These are phyloP conservation scores for Paraconiothyrium brasiliense DNA, from an alignment of 2,329 filamentous ascomycete genomes.

Conservation along the genomic window DNA sequence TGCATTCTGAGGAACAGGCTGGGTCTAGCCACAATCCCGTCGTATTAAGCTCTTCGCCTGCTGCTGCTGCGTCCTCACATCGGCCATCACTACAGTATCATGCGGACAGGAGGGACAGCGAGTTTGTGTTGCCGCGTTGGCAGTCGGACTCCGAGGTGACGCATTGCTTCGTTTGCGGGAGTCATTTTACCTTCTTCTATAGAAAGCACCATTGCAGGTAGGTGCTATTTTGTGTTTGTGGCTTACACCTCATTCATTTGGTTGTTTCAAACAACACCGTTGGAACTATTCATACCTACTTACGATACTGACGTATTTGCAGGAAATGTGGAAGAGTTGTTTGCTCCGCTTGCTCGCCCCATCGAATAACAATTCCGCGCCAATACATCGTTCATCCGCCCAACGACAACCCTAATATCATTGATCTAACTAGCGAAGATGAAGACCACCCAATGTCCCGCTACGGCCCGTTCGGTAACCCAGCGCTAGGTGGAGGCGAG, in stretches of 20 bases:
- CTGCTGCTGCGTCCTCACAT: conserved; percentile 14
- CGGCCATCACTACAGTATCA: conserved; percentile 21
- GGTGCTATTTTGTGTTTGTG: conserved; percentile 29
- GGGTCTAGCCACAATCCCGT: conserved; percentile 35
- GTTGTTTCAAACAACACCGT: not conserved
- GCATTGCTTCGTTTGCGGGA: conserved; percentile 83
- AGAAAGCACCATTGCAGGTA: conserved; percentile 93
- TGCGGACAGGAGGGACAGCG: conserved; percentile 43
- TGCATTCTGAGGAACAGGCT: conserved; percentile 27
- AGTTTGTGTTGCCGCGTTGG: conserved; percentile 76
- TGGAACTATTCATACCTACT: not conserved
- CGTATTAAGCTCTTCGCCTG: conserved; percentile 32
- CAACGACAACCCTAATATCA: conserved; percentile 43
- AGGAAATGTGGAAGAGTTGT: conserved; percentile 94
- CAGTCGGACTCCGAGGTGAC: conserved; percentile 86
- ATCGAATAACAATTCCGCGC: conserved; percentile 92
- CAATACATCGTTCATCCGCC: conserved; percentile 86
- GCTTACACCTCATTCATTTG: not conserved
- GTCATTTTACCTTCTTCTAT: conserved; percentile 83
- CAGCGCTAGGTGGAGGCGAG: conserved; percentile 69
- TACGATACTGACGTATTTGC: conserved; percentile 2
- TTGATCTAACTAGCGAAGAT: conserved; percentile 58
- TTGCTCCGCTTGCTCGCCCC: conserved; percentile 87
- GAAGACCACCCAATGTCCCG: conserved; percentile 35
- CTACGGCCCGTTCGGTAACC: conserved; percentile 52